Conservation (phyloP, 768 basidiomycete species). For the Rickenella mellea region DNA sequence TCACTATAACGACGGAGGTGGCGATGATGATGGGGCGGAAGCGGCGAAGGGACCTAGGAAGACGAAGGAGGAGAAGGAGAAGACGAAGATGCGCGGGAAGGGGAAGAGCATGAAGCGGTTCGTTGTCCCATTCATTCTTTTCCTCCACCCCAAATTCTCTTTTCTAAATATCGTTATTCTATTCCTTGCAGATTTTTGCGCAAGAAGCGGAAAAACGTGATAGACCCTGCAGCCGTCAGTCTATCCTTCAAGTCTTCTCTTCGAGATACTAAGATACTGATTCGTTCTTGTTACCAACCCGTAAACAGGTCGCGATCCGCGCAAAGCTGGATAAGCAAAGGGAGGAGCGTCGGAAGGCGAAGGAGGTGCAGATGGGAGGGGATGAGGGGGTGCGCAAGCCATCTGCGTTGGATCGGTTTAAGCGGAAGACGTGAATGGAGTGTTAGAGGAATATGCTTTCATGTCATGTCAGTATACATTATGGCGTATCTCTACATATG, state of each 20-base stretch:
- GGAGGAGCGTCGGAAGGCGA: slow-evolving; percentile 30
- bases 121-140: slow-evolving; percentile 4
- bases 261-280: neutral
- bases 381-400: slow-evolving; percentile 14
- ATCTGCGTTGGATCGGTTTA: slow-evolving; percentile 33
- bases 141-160: too few relatives aligned
- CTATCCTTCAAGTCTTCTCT: slow-evolving; percentile 1
- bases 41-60: slow-evolving; percentile 22
- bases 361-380: slow-evolving; percentile 15
- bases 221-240: slow-evolving; percentile 71
- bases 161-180: neutral
- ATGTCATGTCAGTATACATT: too few relatives aligned
- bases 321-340: slow-evolving; percentile 55
- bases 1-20: slow-evolving; percentile 25
- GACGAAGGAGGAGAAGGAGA: slow-evolving; percentile 41
- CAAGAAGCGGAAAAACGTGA: slow-evolving; percentile 91
- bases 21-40: slow-evolving; percentile 28
- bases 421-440: too few relatives aligned
- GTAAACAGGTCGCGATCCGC: slow-evolving; percentile 43
- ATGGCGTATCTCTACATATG: too few relatives aligned
- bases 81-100: slow-evolving; percentile 80
- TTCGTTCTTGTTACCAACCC: slow-evolving; percentile 24
- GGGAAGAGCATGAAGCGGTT: slow-evolving; percentile 77
- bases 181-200: slow-evolving; percentile 45
- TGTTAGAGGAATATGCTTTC: too few relatives aligned